These are phyloP conservation scores for Fraxinus velutina DNA, from an alignment of 305 asterid genomes.

Conservation along the genomic window DNA sequence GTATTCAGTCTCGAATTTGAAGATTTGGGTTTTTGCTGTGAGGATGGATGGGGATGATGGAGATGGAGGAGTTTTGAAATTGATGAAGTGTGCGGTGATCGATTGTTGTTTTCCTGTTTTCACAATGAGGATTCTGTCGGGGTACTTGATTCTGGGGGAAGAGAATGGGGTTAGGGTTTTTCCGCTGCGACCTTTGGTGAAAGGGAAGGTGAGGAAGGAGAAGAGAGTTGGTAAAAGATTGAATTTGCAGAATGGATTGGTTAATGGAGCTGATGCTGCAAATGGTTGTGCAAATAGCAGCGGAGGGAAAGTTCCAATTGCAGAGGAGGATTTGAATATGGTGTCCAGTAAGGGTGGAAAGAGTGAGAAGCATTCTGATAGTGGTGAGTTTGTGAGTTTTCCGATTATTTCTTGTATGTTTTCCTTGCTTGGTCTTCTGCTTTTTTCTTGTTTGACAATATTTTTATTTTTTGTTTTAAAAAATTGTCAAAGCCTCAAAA, in stretches of 20 bases:
- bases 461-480: neutral
- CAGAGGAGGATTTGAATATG: slow-evolving; percentile 29
- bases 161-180: slow-evolving; percentile 75
- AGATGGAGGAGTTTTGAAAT: slow-evolving; percentile 45
- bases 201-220: slow-evolving; percentile 54
- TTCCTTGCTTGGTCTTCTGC: neutral
- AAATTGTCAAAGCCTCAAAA: neutral
- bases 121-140: slow-evolving; percentile 48
- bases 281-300: slow-evolving; percentile 10
- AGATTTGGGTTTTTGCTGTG: slow-evolving; percentile 68
- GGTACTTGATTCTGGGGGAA: slow-evolving; percentile 67
- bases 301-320: slow-evolving; percentile 22
- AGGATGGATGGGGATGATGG: slow-evolving; percentile 43
- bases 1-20: slow-evolving; percentile 59
- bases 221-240: slow-evolving; percentile 31
- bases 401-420: neutral
- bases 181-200: slow-evolving; percentile 51
- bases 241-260: slow-evolving; percentile 38
- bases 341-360: slow-evolving; percentile 35
- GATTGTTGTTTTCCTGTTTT: slow-evolving; percentile 65
- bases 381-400: slow-evolving; percentile 52
- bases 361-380: slow-evolving; percentile 40
- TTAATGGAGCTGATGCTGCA: slow-evolving; percentile 33
- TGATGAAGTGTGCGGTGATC: slow-evolving; percentile 74
- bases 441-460: neutral